A percentile compares a stretch with the other conserved stretches of the same genome.
phyloP scores from a whole-genome alignment of 176 grass and related monocot species.

The Oryza brachyantha region DNA sequence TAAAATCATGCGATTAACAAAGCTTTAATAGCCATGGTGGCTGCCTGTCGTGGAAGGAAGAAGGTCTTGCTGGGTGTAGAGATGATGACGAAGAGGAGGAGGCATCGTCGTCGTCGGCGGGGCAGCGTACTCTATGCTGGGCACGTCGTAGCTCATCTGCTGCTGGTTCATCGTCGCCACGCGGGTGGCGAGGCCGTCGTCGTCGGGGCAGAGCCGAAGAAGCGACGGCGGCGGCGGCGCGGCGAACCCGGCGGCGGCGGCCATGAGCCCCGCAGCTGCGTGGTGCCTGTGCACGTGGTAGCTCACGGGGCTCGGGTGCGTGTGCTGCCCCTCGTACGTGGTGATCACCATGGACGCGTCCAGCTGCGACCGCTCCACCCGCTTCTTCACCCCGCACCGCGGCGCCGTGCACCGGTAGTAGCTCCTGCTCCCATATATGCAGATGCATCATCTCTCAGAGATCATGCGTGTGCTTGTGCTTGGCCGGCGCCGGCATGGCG shows the following conservation, averaged over 20 bases:
- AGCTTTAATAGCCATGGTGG: background rate
- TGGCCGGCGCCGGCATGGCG: too few species aligned
- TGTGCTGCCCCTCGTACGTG: slow-evolving; percentile 85
- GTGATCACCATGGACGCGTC: slow-evolving; percentile 72
- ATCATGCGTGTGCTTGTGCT: too few species aligned
- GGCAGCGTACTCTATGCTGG: background rate
- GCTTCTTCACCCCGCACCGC: slow-evolving; percentile 81
- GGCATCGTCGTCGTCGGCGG: background rate
- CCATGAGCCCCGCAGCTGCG: slow-evolving; percentile 5
- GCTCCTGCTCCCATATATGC: too few species aligned
- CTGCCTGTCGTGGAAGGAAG: background rate
- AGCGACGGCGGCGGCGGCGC: background rate
- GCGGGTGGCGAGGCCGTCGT: background rate
- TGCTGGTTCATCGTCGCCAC: background rate
- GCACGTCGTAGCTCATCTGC: slow-evolving; percentile 32
- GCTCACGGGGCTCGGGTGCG: slow-evolving; percentile 41
- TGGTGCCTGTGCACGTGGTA: background rate
- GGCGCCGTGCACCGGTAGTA: slow-evolving; percentile 84
- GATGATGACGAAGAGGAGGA: slow-evolving; percentile 23
- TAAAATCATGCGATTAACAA: too few species aligned
- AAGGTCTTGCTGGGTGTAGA: slow-evolving; percentile 41
- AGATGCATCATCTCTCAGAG: too few species aligned
- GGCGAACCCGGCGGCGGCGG: background rate
- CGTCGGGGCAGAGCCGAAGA: background rate
- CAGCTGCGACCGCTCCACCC: slow-evolving; percentile 69